Evolutionary conservation across 148 eudicot genomes (phyloP).

Genomic region (Euryodendron excelsum): DNA sequence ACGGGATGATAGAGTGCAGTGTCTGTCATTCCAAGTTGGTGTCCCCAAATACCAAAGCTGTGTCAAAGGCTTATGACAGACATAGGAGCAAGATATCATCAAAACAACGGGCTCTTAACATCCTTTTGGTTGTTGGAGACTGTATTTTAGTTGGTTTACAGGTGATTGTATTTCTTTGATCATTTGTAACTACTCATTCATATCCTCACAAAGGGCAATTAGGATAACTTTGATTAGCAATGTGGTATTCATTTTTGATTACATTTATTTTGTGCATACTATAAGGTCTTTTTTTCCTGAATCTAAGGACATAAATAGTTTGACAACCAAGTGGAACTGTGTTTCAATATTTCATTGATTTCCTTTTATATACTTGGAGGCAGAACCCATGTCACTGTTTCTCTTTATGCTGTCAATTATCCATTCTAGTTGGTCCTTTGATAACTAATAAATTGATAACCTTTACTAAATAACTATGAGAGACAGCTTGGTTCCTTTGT

Average conservation of each 20-base stretch:
- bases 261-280: background rate
- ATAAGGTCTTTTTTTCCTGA: background rate
- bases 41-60: conserved; percentile 54
- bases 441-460: background rate
- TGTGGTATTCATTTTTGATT: background rate
- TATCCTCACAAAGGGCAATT: background rate
- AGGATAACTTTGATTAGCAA: background rate
- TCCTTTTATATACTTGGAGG: background rate
- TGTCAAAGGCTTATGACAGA: conserved; percentile 78
- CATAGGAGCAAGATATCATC: conserved; percentile 75
- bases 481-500: background rate
- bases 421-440: background rate
- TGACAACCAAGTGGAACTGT: background rate
- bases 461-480: background rate
- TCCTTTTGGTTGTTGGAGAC: conserved; percentile 83
- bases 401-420: background rate
- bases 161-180: conserved; percentile 36
- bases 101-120: conserved; percentile 75
- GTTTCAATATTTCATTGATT: background rate
- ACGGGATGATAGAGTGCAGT: conserved; percentile 84
- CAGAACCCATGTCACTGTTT: background rate
- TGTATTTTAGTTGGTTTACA: conserved; percentile 91
- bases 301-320: background rate
- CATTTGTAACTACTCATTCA: background rate
- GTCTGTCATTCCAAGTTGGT: conserved; percentile 81